phyloP scores from a whole-genome alignment of 2,329 filamentous ascomycete genomes.

The Pseudogymnoascus sp. region DNA sequence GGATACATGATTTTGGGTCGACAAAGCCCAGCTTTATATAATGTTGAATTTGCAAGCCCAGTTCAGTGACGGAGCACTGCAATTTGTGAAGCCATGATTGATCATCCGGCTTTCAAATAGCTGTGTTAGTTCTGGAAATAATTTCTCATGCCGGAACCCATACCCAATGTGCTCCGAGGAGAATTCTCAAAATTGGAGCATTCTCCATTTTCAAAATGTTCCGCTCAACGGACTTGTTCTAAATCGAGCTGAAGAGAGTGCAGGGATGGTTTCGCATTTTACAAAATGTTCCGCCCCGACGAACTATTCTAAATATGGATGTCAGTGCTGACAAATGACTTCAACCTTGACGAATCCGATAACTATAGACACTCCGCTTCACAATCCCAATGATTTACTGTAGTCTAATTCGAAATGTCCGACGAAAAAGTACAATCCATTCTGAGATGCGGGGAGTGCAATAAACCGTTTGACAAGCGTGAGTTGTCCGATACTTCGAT shows the following conservation, averaged over 20 bases:
- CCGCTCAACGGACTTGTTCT: constrained; percentile 1
- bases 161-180: constrained; percentile 13
- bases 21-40: constrained; percentile 19
- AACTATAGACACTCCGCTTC: constrained; percentile 15
- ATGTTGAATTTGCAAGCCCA: constrained; percentile 15
- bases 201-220: background rate
- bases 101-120: constrained; percentile 12
- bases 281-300: constrained; percentile 25
- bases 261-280: constrained; percentile 15
- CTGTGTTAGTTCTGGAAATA: background rate
- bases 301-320: constrained; percentile 13
- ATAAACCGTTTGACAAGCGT: constrained; percentile 36
- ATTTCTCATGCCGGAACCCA: background rate
- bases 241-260: constrained; percentile 10
- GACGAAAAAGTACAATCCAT: constrained; percentile 24
- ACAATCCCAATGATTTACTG: constrained; percentile 14
- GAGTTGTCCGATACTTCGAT: constrained; percentile 19
- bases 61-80: constrained; percentile 18
- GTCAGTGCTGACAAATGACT: constrained; percentile 18
- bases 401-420: constrained; percentile 22
- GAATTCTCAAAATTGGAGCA: constrained; percentile 11
- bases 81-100: constrained; percentile 18
- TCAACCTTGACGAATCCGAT: constrained; percentile 18
- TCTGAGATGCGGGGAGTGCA: constrained; percentile 32
- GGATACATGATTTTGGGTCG: constrained; percentile 14